Base-by-base conservation (phyloP, 2,329 filamentous ascomycete species). In the Nemania diffusa region DNA sequence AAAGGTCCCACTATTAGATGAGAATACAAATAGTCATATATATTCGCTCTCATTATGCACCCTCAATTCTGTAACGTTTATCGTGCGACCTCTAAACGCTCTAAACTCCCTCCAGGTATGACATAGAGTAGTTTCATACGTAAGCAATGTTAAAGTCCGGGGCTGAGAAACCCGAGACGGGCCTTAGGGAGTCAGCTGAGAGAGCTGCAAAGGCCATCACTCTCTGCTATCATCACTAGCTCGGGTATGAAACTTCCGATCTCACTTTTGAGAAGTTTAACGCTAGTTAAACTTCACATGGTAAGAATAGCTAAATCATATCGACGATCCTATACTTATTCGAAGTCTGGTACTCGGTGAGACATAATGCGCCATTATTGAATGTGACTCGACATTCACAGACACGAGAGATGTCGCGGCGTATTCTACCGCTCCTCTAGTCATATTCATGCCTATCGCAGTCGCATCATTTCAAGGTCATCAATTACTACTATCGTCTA, bases 161-260 rank as follows among this genome's bases (percentile, higher is more conserved):
- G 22, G 64, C 64, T 66, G 58, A 51, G n/a, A 32, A 57, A 37
- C 53, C 52, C 37, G 52, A 11, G 27, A 27, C 48, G 8, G 27
- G 37, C 15, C 22, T 32, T 29, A 46, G 40, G 34, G 27, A 20
- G 27, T 62, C 58, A 66, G 58, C 58, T 62, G 53, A 53, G 42
- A 40, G 27, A 26, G 32, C 46, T 52, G 51, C 57, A 57, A 15
- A 26, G 51, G 32, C 34, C 63, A 29, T 61, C 57, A 61, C 32
- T 34, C 42, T 44, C 17, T n/a, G 17, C 13, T 32, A 29, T 61
- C 57, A 61, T 34, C 5, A 27, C 29, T 17, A 46, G n/a, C 46
- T 34, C 27, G 29, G 29, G 42, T 6, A n/a, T 37, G 37, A n/a
- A 59, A 53, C 27, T 17, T 34, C 40, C 40, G 56, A 29, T 3